phyloP scores from a whole-genome alignment of 768 basidiomycete genomes.

The Rhodotorula diobovata region DNA sequence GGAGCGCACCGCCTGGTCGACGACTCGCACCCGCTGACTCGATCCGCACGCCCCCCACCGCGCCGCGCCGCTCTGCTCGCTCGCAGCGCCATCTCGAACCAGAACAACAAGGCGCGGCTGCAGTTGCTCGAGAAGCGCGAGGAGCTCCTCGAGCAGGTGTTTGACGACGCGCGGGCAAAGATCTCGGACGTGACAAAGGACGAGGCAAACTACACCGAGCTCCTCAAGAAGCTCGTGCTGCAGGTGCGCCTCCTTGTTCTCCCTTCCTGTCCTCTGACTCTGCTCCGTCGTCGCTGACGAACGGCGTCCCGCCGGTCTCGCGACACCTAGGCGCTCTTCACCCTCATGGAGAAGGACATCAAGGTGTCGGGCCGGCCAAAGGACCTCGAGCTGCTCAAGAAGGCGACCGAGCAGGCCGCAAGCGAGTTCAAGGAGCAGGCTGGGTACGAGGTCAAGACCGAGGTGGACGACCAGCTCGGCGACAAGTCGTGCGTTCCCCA shows the following conservation, averaged over 20 bases:
- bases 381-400: slow-evolving; percentile 60
- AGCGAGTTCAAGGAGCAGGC: slow-evolving; percentile 70
- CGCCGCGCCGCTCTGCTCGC: neutral
- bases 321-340: slow-evolving; percentile 60
- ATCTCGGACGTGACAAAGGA: slow-evolving; percentile 63
- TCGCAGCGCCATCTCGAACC: slow-evolving; percentile 82
- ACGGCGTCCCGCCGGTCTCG: too few species aligned
- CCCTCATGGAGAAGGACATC: slow-evolving; percentile 69
- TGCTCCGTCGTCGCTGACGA: too few species aligned
- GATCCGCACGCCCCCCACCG: too few species aligned
- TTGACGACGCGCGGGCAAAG: slow-evolving; percentile 63
- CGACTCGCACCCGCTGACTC: too few species aligned
- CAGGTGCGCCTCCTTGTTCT: slow-evolving; percentile 53
- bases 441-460: slow-evolving; percentile 60
- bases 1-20: too few species aligned
- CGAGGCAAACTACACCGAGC: slow-evolving; percentile 67
- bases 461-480: slow-evolving; percentile 60
- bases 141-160: slow-evolving; percentile 84
- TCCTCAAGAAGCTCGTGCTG: slow-evolving; percentile 76
- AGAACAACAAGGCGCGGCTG: slow-evolving; percentile 93
- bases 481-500: slow-evolving; percentile 61
- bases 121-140: slow-evolving; percentile 83
- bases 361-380: slow-evolving; percentile 64
- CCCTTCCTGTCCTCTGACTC: neutral
- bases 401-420: slow-evolving; percentile 63